A percentile compares a stretch with the other conserved stretches of the same genome.
Conservation (phyloP, 164 flowering plant species). For the Umbilicus rupestris region DNA sequence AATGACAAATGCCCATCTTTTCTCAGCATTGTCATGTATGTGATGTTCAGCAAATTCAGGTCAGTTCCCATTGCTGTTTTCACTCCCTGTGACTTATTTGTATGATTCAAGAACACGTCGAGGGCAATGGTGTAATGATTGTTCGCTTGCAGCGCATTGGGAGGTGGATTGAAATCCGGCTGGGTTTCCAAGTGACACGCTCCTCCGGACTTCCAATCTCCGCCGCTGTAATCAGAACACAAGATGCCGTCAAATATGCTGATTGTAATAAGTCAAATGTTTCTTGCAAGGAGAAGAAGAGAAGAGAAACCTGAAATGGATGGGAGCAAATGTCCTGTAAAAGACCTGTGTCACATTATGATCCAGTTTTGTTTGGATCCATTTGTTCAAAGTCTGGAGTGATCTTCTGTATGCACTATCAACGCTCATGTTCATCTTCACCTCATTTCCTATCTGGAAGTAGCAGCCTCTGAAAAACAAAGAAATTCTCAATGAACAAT, state of each 20-base stretch:
- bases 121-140: background rate
- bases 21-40: conserved; percentile 7
- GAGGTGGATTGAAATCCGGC: background rate
- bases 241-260: background rate
- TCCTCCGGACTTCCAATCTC: conserved; percentile 6
- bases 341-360: conserved; percentile 38
- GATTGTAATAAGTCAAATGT: too few species aligned
- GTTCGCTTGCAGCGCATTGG: background rate
- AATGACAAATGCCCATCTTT: conserved; percentile 5
- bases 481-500: background rate
- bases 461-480: conserved; percentile 52
- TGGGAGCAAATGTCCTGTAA: conserved; percentile 60
- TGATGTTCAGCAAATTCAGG: conserved; percentile 1
- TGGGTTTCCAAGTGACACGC: conserved; percentile 6
- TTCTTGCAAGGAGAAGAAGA: background rate
- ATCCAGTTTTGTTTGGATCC: conserved; percentile 41
- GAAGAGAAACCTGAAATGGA: conserved; percentile 59
- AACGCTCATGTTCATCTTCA: conserved; percentile 54
- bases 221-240: background rate
- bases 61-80: background rate
- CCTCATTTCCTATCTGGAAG: conserved; percentile 55
- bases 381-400: conserved; percentile 40
- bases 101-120: background rate
- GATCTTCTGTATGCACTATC: conserved; percentile 45
- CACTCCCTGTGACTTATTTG: too few species aligned